Base-by-base conservation (phyloP, 352 stramenopile species). In the Blastocystis sp. region DNA sequence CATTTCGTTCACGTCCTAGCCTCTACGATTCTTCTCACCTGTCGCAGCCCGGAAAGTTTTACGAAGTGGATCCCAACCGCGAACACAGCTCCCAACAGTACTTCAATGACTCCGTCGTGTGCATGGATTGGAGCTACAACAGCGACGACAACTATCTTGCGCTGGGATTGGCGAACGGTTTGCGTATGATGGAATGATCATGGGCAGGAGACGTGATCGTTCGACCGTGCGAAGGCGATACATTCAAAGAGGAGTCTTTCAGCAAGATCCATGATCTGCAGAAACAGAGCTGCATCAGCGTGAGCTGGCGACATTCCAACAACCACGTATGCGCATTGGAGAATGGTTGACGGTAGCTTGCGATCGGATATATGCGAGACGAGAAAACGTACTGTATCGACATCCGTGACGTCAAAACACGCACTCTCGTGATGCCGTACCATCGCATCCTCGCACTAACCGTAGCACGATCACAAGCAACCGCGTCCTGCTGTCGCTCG, bases 331-430 rank as follows among this genome's bases (percentile, higher is more conserved):
- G 9, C 14, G 44, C 18, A 21, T 76, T 14, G 34, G 0, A 1
- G 21, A 8, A 34, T 9, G 9, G 9, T 54, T 44, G 16, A 24
- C 1, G 21, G 24, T 76, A 76, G 64, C 21, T 76, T 34, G 64
- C 64, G 4, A 56, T 76, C 21, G 64, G 64, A 21, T 54, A 51
- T 29, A 8, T 76, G 44, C 34, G 40, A 3, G 64, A 76, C 24
- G 64, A 76, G 46, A 76, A 76, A 14, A 76, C 34, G 11, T 76
- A 76, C 24, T 76, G 64, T 38, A 76, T 76, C 24, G 64, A 76
- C 38, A 76, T 76, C 44, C 40, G 46, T 38, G 64, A 76, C 32
- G 46, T 76, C 16, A 32, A 36, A 16, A 76, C 40, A 18, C 64
- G 46, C 38, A 51, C 64, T 29, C 29, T 76, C 1, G 64, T 76